Conservation (phyloP, 1,284 basidiomycete species). For the Cryptococcus sp. region DNA sequence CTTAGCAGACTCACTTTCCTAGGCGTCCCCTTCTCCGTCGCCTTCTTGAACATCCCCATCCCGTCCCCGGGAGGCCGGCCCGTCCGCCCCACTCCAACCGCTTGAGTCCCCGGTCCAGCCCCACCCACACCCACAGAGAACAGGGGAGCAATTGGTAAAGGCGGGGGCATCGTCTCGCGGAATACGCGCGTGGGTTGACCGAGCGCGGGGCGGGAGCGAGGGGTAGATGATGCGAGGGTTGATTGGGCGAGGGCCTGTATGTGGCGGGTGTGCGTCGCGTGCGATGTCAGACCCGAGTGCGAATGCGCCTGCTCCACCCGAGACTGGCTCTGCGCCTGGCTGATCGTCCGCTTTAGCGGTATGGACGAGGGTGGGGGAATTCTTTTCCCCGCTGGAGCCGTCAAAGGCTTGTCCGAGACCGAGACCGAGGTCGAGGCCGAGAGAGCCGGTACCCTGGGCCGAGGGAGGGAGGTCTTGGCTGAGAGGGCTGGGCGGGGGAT, state of each 20-base stretch:
- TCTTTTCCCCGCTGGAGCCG: background rate
- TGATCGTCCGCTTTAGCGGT: conserved; percentile 23
- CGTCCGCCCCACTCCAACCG: background rate
- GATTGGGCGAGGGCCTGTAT: background rate
- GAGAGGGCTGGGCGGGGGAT: conserved; percentile 9
- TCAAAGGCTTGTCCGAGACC: background rate
- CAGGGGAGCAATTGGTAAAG: conserved; percentile 8
- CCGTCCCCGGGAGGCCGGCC: conserved; percentile 13
- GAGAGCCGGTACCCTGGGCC: background rate
- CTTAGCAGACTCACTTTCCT: conserved; percentile 9
- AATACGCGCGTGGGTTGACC: conserved; percentile 27
- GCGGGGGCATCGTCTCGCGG: conserved; percentile 6
- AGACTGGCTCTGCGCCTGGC: too few species aligned
- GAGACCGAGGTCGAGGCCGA: background rate
- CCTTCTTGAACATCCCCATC: conserved; percentile 7
- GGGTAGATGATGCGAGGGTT: background rate
- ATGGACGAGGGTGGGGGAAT: conserved; percentile 12
- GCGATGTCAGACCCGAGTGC: too few species aligned
- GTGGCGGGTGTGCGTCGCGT: too few species aligned
- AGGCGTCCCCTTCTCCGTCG: conserved; percentile 6
- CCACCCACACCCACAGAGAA: conserved; percentile 14
- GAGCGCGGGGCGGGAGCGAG: conserved; percentile 11
- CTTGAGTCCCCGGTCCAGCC: background rate
- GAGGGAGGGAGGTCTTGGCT: conserved; percentile 3
- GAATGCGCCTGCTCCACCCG: too few species aligned